Conservation (phyloP, 108 stramenopile species). For the Skeletonema menzelii region DNA sequence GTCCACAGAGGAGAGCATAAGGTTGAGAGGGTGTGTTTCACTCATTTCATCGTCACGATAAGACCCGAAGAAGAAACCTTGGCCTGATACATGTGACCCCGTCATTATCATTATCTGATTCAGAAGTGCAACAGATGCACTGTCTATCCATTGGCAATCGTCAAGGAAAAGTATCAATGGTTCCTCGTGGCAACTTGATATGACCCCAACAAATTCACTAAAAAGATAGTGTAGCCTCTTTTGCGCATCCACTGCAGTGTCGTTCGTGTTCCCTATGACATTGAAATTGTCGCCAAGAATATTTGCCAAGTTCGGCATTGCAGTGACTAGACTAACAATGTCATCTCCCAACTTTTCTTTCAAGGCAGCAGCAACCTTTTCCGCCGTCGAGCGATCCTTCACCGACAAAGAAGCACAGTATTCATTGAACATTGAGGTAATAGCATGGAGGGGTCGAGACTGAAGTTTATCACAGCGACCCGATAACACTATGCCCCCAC, state of each 20-base stretch:
- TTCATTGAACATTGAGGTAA: constrained; percentile 14
- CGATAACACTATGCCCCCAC: constrained; percentile 7
- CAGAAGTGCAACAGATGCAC: constrained; percentile 5
- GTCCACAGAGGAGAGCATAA: neutral
- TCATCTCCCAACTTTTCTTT: constrained; percentile 12
- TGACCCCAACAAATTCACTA: constrained; percentile 10
- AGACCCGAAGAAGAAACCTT: constrained; percentile 16
- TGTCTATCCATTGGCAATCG: constrained; percentile 34
- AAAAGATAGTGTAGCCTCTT: constrained; percentile 16
- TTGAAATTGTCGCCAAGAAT: neutral
- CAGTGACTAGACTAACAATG: constrained; percentile 3
- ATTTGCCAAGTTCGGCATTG: constrained; percentile 12
- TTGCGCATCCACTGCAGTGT: constrained; percentile 9
- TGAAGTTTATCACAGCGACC: constrained; percentile 17
- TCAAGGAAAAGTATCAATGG: constrained; percentile 18
- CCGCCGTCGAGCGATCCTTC: neutral
- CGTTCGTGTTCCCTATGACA: neutral
- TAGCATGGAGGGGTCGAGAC: constrained; percentile 4
- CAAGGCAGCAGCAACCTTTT: neutral
- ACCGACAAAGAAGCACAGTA: constrained; percentile 16
- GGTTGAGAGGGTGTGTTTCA: constrained; percentile 5
- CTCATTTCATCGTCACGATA: constrained; percentile 20
- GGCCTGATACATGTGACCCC: neutral
- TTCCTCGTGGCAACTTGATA: constrained; percentile 3
- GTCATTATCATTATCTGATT: constrained; percentile 2